Percentiles rank a stretch among this genome's conserved stretches.
phyloP scores from a whole-genome alignment of 1,284 basidiomycete genomes.

The Malassezia arunalokei region DNA sequence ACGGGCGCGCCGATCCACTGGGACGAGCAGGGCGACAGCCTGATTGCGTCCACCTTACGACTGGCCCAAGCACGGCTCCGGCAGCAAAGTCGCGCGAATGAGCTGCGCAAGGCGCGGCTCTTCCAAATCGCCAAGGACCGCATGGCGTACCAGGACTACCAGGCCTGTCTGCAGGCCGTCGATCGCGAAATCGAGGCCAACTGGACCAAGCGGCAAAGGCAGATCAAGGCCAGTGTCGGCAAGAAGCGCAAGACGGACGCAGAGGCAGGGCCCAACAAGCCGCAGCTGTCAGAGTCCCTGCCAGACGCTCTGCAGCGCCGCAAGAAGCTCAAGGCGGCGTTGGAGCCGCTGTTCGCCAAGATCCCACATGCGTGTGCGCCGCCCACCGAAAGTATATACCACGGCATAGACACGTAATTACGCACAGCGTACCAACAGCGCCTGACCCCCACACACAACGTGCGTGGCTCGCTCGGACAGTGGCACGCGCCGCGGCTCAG shows the following conservation, averaged over 20 bases:
- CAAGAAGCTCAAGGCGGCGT: slow-evolving; percentile 26
- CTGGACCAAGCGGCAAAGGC: slow-evolving; percentile 37
- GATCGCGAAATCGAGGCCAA: slow-evolving; percentile 42
- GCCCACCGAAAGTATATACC: slow-evolving; percentile 27
- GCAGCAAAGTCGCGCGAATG: slow-evolving; percentile 65
- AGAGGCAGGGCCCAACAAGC: slow-evolving; percentile 28
- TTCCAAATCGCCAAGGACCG: slow-evolving; percentile 68
- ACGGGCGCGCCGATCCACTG: slow-evolving; percentile 2
- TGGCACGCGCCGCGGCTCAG: neutral
- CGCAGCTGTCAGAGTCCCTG: slow-evolving; percentile 33
- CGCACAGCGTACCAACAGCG: slow-evolving; percentile 3
- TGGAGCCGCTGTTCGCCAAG: slow-evolving; percentile 36
- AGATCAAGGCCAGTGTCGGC: slow-evolving; percentile 37
- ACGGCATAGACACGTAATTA: neutral
- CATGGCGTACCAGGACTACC: slow-evolving; percentile 60
- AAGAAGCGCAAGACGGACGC: slow-evolving; percentile 33
- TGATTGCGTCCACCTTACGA: slow-evolving; percentile 76
- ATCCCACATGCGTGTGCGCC: slow-evolving; percentile 27
- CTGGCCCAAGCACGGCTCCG: slow-evolving; percentile 73
- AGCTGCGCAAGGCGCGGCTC: slow-evolving; percentile 64
- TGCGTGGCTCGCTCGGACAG: neutral
- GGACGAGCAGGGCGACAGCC: slow-evolving; percentile 62
- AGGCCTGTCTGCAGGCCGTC: slow-evolving; percentile 32
- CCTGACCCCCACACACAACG: neutral
- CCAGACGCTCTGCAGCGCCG: slow-evolving; percentile 31